Conservation (phyloP, 2,329 filamentous ascomycete species). For the Stemphylium lycopersici region DNA sequence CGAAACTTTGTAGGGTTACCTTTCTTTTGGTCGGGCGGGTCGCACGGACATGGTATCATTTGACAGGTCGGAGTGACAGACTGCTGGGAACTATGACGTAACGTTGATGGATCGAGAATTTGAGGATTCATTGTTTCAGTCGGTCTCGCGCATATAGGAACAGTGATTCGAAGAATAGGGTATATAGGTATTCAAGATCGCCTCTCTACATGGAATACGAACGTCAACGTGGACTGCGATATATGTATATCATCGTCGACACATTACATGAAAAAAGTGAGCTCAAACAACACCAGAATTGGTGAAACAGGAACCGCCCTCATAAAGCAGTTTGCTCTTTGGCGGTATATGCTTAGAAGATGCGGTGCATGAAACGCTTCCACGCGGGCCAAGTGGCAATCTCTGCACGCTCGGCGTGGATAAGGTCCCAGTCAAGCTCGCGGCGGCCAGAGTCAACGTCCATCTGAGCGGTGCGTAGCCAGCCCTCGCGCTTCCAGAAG, state of each 20-base stretch:
- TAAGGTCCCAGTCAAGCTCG: constrained; percentile 68
- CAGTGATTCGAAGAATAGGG: neutral
- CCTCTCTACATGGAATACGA: neutral
- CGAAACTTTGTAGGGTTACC: too few relatives aligned
- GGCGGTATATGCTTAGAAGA: constrained; percentile 33
- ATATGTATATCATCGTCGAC: neutral
- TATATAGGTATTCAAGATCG: constrained; percentile 7
- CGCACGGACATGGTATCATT: too few relatives aligned
- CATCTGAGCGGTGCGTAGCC: constrained; percentile 65
- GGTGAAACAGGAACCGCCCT: too few relatives aligned
- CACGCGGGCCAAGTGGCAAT: constrained; percentile 61
- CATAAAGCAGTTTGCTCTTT: neutral
- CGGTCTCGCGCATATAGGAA: too few relatives aligned
- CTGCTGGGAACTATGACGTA: too few relatives aligned
- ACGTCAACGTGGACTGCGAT: neutral
- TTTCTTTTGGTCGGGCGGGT: too few relatives aligned
- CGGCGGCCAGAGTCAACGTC: constrained; percentile 71
- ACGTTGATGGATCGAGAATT: too few relatives aligned
- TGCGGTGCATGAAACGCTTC: constrained; percentile 40
- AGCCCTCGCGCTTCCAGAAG: constrained; percentile 68
- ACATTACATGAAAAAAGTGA: neutral
- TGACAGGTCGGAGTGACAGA: too few relatives aligned
- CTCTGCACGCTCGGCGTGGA: constrained; percentile 61
- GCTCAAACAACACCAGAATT: neutral
- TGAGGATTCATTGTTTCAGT: too few relatives aligned